These are phyloP conservation scores for Colletotrichum sp. DNA, from an alignment of 2,329 filamentous ascomycete genomes.

Conservation along the genomic window DNA sequence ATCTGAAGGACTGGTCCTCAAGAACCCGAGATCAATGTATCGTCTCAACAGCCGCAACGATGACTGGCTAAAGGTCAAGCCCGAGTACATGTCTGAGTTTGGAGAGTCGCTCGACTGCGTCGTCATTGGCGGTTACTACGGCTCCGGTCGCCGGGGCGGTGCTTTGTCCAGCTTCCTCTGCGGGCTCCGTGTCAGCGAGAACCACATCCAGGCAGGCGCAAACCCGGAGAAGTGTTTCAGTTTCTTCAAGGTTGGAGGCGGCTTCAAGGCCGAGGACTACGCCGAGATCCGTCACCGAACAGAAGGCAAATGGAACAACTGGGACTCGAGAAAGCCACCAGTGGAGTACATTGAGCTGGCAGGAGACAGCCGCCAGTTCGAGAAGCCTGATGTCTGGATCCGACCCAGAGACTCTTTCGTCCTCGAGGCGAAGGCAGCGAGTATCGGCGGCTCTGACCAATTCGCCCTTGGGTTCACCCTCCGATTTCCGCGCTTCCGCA, in stretches of 20 bases:
- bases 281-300: conserved; percentile 81
- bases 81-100: conserved; percentile 97
- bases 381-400: conserved; percentile 93
- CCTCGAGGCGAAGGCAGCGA: conserved; percentile 86
- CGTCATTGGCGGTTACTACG: conserved; percentile 91
- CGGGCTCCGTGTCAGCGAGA: conserved; percentile 77
- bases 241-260: conserved; percentile 99
- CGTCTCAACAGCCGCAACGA: conserved; percentile 88
- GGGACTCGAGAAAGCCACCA: conserved; percentile 80
- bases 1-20: conserved; percentile 89
- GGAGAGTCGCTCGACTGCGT: conserved; percentile 92
- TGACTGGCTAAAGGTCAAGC: conserved; percentile 98
- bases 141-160: conserved; percentile 84
- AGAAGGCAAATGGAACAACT: conserved; percentile 89
- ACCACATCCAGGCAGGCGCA: conserved; percentile 62
- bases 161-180: conserved; percentile 88
- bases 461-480: conserved; percentile 81
- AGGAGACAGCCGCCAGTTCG: conserved; percentile 74
- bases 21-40: conserved; percentile 90
- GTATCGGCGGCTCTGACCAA: conserved; percentile 74
- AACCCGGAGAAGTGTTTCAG: conserved; percentile 82
- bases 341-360: conserved; percentile 80
- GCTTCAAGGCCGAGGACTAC: conserved; percentile 86
- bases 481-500: conserved; percentile 89
- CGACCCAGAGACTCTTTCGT: conserved; percentile 87